Base-by-base conservation (phyloP, 805 yeast genomes). In the Candida maesae region DNA sequence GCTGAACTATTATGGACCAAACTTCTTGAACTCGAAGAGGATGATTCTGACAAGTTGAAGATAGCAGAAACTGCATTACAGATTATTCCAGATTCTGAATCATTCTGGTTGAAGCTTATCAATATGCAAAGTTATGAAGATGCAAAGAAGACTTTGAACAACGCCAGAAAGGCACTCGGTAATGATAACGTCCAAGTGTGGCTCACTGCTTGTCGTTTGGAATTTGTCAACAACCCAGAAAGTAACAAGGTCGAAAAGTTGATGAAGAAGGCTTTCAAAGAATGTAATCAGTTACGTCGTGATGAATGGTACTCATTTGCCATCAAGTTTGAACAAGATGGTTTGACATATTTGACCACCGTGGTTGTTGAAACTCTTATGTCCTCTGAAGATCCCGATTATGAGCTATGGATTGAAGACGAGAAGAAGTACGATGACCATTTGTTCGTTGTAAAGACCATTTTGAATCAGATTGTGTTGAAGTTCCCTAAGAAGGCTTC, bases 151-250 rank as follows among this genome's bases (percentile, higher is more conserved):
- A 65, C 78, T 0, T 61, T 89, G 24, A 78, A 78, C 49, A 61
- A 56, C 21, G 95, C 95, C 0, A 66, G 90, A 46, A 76, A 77
- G 40, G 56, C 61, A 0, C 58, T 82, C 12, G 69, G 71, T 3
- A 65, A 68, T 3, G 42, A 44, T 26, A 67, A 76, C 8, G 61
- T 68, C 34, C 67, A 67, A 25, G 68, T 88, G 2, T 87, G 95
- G 91, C 61, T 87, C 3, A 67, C 80, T 0, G 88, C 88, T 1
- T 71, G 79, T 1, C 74, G 79, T 47, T 55, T 88, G 12, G 95
- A 87, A 58, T 91, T 80, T 51, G 64, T 69, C 42, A 55, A 61
- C 1, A 57, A 61, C 5, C 66, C 66, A 7, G 61, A 66, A n/a
- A 68, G 64, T n/a, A 58, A 64, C 1, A 74, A 76, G 45, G 59